These are phyloP conservation scores for Chloranthus sessilifolius DNA, from an alignment of 164 flowering plant genomes.

Conservation along the genomic window DNA sequence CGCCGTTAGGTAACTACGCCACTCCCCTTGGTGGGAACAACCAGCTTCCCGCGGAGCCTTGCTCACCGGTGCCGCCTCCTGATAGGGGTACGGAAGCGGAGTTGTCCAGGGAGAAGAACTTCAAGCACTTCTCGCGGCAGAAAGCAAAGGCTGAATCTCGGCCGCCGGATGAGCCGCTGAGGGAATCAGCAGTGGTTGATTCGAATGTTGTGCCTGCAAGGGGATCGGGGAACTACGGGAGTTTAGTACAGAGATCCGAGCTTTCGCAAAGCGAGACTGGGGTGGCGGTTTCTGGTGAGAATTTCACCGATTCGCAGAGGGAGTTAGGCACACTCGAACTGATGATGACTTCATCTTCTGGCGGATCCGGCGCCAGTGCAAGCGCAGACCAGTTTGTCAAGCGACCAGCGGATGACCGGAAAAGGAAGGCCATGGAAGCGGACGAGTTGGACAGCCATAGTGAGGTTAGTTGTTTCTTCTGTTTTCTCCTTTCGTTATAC, in stretches of 20 bases:
- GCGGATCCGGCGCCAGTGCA: conserved; percentile 30
- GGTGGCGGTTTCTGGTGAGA: conserved; percentile 11
- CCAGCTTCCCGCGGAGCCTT: conserved; percentile 10
- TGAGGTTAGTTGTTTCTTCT: conserved; percentile 40
- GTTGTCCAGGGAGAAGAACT: conserved; percentile 23
- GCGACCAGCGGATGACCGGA: conserved; percentile 35
- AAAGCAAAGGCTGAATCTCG: conserved; percentile 18
- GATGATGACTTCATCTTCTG: conserved; percentile 53
- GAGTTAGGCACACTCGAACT: conserved; percentile 28
- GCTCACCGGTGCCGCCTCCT: background rate
- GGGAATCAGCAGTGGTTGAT: conserved; percentile 50
- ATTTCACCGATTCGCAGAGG: conserved; percentile 7
- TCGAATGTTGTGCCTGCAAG: conserved; percentile 45
- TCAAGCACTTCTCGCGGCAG: conserved; percentile 36
- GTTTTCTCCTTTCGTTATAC: background rate
- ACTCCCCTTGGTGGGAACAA: conserved; percentile 4
- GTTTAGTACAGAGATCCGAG: conserved; percentile 16
- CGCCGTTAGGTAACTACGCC: conserved; percentile 15
- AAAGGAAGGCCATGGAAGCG: conserved; percentile 51
- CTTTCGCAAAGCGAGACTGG: conserved; percentile 18
- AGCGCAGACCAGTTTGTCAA: conserved; percentile 13
- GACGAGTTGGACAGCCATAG: conserved; percentile 53
- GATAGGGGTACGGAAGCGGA: conserved; percentile 11
- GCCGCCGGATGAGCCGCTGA: conserved; percentile 22
- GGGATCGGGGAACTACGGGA: background rate